Percentiles rank a stretch among this genome's conserved stretches.
These are phyloP conservation scores for Tuber brumale DNA, from an alignment of 495 filamentous ascomycete genomes.

Conservation along the genomic window DNA sequence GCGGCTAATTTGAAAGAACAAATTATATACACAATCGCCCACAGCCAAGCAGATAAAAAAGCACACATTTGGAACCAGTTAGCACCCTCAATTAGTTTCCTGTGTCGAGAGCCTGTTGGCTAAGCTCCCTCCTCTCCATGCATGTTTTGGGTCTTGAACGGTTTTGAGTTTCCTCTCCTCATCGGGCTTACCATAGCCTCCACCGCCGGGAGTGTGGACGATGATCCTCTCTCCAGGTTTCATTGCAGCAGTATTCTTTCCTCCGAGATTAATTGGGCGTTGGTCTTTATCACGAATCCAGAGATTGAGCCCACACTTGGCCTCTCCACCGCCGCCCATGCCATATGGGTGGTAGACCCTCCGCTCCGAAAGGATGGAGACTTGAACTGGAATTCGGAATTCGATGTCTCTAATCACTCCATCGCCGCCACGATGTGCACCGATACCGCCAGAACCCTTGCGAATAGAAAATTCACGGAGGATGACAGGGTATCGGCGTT, in stretches of 20 bases:
- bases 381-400: slow-evolving; percentile 81
- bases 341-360: slow-evolving; percentile 86
- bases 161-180: slow-evolving; percentile 45
- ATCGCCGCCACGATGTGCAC: slow-evolving; percentile 75
- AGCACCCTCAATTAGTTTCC: slow-evolving; percentile 37
- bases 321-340: slow-evolving; percentile 77
- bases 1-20: background rate
- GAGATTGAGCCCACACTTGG: slow-evolving; percentile 69
- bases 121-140: slow-evolving; percentile 58
- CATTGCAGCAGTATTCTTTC: slow-evolving; percentile 87
- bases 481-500: slow-evolving; percentile 83
- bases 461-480: slow-evolving; percentile 76
- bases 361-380: slow-evolving; percentile 80
- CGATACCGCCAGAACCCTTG: slow-evolving; percentile 60
- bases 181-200: slow-evolving; percentile 62
- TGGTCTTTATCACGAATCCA: slow-evolving; percentile 67
- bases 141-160: slow-evolving; percentile 50
- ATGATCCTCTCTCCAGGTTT: slow-evolving; percentile 80
- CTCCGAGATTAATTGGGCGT: slow-evolving; percentile 70
- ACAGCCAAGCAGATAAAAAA: background rate
- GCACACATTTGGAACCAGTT: background rate
- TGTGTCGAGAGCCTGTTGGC: slow-evolving; percentile 50
- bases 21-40: background rate
- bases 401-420: slow-evolving; percentile 92
- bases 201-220: slow-evolving; percentile 62